Evolutionary conservation across 768 basidiomycete genomes (phyloP).

Genomic region (Leccinum fibrillosum): DNA sequence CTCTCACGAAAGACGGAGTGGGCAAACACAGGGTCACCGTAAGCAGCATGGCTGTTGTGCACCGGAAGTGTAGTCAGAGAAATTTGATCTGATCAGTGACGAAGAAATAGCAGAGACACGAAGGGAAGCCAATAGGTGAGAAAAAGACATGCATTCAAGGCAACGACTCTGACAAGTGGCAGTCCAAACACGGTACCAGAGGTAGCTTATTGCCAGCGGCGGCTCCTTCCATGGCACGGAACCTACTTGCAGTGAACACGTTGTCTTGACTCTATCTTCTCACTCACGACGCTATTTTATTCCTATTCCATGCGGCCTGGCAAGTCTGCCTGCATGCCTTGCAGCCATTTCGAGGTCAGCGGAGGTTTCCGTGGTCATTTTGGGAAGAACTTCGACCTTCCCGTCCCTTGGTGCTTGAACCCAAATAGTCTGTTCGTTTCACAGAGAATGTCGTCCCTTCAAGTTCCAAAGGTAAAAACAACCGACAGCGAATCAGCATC

Average conservation of each 20-base stretch:
- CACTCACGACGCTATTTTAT: not conserved
- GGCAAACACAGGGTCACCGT: not conserved
- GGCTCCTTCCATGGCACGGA: not conserved
- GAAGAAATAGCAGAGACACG: not conserved
- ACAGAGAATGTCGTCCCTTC: not conserved
- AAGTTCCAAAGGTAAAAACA: not conserved
- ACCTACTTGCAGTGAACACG: not conserved
- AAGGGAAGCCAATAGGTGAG: not conserved
- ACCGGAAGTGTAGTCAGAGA: not conserved
- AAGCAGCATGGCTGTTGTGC: not conserved
- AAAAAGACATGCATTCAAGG: not conserved
- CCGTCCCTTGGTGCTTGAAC: not conserved
- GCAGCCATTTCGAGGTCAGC: not conserved
- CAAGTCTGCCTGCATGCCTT: not conserved
- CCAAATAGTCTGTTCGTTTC: not conserved
- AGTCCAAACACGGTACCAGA: not conserved
- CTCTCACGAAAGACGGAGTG: not conserved
- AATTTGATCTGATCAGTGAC: not conserved
- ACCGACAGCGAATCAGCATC: slow-evolving; percentile 1
- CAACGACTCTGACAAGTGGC: not conserved
- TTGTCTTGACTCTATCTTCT: not conserved
- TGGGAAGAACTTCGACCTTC: not conserved
- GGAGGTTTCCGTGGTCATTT: not conserved
- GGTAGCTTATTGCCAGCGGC: not conserved
- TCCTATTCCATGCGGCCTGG: not conserved